Evolutionary conservation across 2,329 filamentous ascomycete genomes (phyloP), one percentile per base, ranked within the genome.

Genomic region (Zymoseptoria ardabiliae): DNA sequence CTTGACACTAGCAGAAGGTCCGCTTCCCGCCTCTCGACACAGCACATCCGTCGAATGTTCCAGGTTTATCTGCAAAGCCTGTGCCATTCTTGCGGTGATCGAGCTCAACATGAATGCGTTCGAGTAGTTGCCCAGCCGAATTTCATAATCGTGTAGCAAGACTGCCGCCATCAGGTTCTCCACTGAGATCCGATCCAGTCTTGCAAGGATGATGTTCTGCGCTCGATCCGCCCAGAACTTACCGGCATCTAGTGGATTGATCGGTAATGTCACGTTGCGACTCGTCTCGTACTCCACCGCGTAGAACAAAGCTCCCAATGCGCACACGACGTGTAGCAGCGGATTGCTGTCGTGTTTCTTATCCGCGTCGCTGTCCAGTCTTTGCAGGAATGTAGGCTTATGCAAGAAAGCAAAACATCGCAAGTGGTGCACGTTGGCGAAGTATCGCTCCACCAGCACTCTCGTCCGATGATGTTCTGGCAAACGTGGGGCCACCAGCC

Each of bases 51-150:
- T 64, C 1, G 65, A 67, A 50, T 67, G 64, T 57, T 67, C 65
- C 2, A 67, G 55, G 19, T 67, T 67, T 50, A 67, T 67, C 50
- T 67, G 65, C 23, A 67, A 49, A 2, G 65, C 65, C 56, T 67
- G 65, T 4, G 64, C 64, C 65, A 67, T 67, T 9, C 65, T 60
- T 5, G 64, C 65, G 4, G 65, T 65, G 56, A 67, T 66, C 6
- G 62, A 63, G 49, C 62, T 65, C 20, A 67, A 55, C 65, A 67
- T 67, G 60, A 67, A 67, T 1, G 65, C 64, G 21, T 66, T 65
- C 2, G 62, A 64, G 45, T 65, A 67, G 52, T 66, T 66, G 13
- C 64, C 63, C 58, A 67, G 58, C 5, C 64, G 63, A 41, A 67
- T 66, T 53, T 67, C 63, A 49, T 66, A 66, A 30, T 67, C 65